phyloP scores from a whole-genome alignment of 441 rosid genomes.

The Arabidopsis lyrata region DNA sequence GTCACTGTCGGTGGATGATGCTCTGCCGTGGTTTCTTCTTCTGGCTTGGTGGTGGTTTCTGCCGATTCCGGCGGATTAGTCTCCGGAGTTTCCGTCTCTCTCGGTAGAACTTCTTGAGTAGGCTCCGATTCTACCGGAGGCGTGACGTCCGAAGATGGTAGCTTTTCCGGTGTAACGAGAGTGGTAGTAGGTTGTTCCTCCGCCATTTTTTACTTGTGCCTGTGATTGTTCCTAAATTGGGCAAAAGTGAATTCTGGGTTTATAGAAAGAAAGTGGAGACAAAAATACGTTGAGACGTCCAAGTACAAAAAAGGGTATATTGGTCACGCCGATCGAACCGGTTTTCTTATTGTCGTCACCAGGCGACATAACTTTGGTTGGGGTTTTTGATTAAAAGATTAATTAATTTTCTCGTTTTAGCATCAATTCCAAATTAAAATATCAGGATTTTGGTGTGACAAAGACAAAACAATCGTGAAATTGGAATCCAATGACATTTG shows the following conservation, averaged over 20 bases:
- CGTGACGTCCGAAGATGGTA: neutral
- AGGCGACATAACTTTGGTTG: neutral
- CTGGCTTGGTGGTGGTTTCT: slow-evolving; percentile 8
- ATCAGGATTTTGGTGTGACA: neutral
- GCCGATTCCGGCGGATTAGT: neutral
- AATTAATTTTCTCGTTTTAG: neutral
- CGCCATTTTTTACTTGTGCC: slow-evolving; percentile 36
- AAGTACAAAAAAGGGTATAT: slow-evolving; percentile 14
- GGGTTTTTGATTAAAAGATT: neutral
- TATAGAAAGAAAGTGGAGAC: neutral
- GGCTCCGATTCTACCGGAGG: neutral
- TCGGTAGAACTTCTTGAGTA: slow-evolving; percentile 23
- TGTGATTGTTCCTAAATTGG: slow-evolving; percentile 15
- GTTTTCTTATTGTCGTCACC: slow-evolving; percentile 21
- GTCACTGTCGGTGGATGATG: slow-evolving; percentile 33
- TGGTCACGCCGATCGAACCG: slow-evolving; percentile 31
- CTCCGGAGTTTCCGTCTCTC: slow-evolving; percentile 19
- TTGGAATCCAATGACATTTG: slow-evolving; percentile 34
- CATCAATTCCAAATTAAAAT: slow-evolving; percentile 5
- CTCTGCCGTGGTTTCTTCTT: slow-evolving; percentile 29
- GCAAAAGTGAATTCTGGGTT: neutral
- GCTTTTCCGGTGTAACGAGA: slow-evolving; percentile 35
- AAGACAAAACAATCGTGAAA: neutral
- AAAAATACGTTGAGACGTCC: slow-evolving; percentile 9
- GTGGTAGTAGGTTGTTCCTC: slow-evolving; percentile 35